A percentile compares a stretch with the other conserved stretches of the same genome.
phyloP scores from a whole-genome alignment of 2,329 filamentous ascomycete species.

The Paracamarosporium sp. region DNA sequence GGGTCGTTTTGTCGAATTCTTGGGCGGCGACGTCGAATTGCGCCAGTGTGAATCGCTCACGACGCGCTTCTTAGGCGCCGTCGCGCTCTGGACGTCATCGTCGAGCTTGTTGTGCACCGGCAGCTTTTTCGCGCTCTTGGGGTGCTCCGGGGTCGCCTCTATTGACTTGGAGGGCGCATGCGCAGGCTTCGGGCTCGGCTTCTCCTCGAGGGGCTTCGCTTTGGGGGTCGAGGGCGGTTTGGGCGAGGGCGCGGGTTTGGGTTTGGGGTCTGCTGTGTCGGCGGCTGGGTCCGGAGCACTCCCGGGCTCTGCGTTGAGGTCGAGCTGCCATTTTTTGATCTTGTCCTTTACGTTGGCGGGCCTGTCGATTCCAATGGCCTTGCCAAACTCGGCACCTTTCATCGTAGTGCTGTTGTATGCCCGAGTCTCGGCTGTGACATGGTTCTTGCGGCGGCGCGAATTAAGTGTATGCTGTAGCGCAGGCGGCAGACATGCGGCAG shows the following conservation, averaged over 20 bases:
- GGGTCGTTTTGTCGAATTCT: constrained; percentile 33
- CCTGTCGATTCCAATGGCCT: constrained; percentile 49
- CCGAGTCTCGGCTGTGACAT: constrained; percentile 37
- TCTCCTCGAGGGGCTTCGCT: constrained; percentile 30
- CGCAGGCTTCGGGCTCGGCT: constrained; percentile 34
- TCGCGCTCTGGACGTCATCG: constrained; percentile 57
- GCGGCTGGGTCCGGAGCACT: not conserved
- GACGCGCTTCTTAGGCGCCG: constrained; percentile 86
- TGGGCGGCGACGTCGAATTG: constrained; percentile 58
- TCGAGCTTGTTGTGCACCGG: constrained; percentile 48
- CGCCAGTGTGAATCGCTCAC: constrained; percentile 91
- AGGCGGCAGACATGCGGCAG: constrained; percentile 1
- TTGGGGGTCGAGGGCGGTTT: constrained; percentile 33
- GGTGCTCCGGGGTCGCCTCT: constrained; percentile 35
- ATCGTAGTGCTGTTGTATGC: constrained; percentile 37
- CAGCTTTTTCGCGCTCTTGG: constrained; percentile 40
- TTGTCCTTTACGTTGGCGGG: constrained; percentile 70
- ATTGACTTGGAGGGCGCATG: constrained; percentile 31
- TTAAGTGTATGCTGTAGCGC: constrained; percentile 11
- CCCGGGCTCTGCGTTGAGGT: constrained; percentile 67
- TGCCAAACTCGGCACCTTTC: constrained; percentile 47
- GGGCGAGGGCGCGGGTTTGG: constrained; percentile 18
- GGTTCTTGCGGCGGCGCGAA: constrained; percentile 25
- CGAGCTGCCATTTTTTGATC: constrained; percentile 84
- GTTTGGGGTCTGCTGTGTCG: constrained; percentile 11